Percentiles rank a stretch among this genome's conserved stretches.
Evolutionary conservation across 2,329 filamentous ascomycete species (phyloP).

Genomic region (Colletotrichum theobromicola): DNA sequence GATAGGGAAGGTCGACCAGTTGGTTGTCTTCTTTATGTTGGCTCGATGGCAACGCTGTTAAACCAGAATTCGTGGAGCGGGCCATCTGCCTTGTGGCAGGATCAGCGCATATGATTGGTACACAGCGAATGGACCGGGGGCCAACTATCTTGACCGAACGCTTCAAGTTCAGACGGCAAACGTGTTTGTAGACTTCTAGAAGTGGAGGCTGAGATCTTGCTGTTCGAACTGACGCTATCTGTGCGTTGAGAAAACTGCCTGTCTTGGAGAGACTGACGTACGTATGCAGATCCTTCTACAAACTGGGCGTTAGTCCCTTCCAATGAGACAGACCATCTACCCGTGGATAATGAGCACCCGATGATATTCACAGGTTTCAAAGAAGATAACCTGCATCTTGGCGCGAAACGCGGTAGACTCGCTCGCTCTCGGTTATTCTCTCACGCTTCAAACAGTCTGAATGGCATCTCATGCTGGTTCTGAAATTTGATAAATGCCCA

Average conservation of each 20-base stretch:
- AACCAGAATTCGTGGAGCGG: not conserved
- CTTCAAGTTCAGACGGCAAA: not conserved
- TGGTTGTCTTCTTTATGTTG: not conserved
- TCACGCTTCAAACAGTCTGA: not conserved
- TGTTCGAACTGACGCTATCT: not conserved
- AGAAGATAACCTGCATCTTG: not conserved
- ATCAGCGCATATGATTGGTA: not conserved
- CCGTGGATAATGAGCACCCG: not conserved
- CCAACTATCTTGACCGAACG: not conserved
- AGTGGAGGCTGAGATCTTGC: not conserved
- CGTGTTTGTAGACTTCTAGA: not conserved
- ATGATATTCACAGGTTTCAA: not conserved
- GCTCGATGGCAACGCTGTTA: not conserved
- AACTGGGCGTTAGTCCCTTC: not conserved
- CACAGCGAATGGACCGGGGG: not conserved
- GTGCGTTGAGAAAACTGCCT: not conserved
- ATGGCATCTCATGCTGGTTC: not conserved
- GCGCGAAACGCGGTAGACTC: not conserved
- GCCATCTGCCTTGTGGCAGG: not conserved
- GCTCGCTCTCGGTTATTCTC: not conserved
- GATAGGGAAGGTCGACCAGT: not conserved
- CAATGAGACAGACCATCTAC: not conserved
- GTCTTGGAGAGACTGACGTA: not conserved
- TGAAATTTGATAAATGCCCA: not conserved
- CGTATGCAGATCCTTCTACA: not conserved